Percentiles rank a stretch among this genome's conserved stretches.
phyloP scores from a whole-genome alignment of 2,329 filamentous ascomycete genomes.

The Aspergillus tanneri region DNA sequence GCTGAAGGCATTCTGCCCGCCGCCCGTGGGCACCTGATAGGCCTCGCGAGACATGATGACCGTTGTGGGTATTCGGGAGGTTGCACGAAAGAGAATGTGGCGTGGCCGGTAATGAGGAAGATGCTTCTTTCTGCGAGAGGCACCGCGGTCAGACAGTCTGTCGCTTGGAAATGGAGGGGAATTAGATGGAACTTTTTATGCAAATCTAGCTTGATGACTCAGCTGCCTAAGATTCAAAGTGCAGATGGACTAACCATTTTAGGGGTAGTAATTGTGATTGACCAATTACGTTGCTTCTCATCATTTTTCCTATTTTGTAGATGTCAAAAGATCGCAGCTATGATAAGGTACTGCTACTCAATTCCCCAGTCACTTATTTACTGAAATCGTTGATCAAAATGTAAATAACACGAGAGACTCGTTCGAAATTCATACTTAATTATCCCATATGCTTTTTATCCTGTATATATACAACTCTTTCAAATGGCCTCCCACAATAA shows the following conservation, averaged over 20 bases:
- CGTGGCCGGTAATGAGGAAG: not conserved
- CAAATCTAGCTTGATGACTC: not conserved
- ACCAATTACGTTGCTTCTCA: conserved; percentile 1
- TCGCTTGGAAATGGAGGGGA: too few relatives aligned
- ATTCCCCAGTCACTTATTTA: too few relatives aligned
- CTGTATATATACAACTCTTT: too few relatives aligned
- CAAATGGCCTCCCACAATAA: too few relatives aligned
- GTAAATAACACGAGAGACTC: too few relatives aligned
- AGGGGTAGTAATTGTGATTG: not conserved
- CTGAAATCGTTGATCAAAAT: too few relatives aligned
- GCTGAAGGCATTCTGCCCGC: conserved; percentile 42
- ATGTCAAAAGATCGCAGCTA: too few relatives aligned
- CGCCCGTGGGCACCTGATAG: conserved; percentile 67
- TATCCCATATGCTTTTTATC: too few relatives aligned
- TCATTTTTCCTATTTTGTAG: not conserved
- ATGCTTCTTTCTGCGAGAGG: not conserved
- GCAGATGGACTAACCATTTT: not conserved
- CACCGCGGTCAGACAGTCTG: too few relatives aligned
- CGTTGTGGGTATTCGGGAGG: not conserved
- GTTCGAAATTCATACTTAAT: too few relatives aligned
- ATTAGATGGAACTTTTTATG: conserved; percentile 2
- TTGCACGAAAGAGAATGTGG: too few relatives aligned
- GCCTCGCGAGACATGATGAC: conserved; percentile 65
- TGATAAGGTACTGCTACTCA: too few relatives aligned
- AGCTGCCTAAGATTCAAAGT: not conserved